Evolutionary conservation across 2,329 filamentous ascomycete species (phyloP).

Genomic region (Phialophora tarda): DNA sequence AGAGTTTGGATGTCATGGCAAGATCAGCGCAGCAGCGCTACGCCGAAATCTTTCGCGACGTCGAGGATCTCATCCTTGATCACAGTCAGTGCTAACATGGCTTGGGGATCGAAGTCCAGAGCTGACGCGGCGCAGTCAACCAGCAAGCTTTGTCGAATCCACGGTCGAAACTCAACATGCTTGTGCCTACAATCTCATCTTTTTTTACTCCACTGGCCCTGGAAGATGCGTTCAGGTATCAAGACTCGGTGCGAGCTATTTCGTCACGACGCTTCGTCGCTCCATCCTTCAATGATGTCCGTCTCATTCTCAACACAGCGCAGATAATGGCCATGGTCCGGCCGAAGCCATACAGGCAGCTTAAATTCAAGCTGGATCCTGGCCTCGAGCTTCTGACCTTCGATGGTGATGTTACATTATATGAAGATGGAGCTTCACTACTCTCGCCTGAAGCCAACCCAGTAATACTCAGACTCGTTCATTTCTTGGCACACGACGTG

Average conservation of each 20-base stretch:
- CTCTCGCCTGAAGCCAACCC: slow-evolving; percentile 68
- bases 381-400: slow-evolving; percentile 88
- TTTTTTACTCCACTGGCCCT: slow-evolving; percentile 91
- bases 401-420: slow-evolving; percentile 95
- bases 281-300: slow-evolving; percentile 95
- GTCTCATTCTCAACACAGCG: slow-evolving; percentile 90
- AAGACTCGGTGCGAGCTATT: slow-evolving; percentile 84
- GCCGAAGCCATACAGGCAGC: slow-evolving; percentile 33
- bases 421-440: slow-evolving; percentile 84
- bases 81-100: slow-evolving; percentile 67
- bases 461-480: slow-evolving; percentile 71
- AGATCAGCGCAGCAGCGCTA: slow-evolving; percentile 84
- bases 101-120: background rate
- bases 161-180: slow-evolving; percentile 85
- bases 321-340: slow-evolving; percentile 90
- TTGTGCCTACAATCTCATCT: slow-evolving; percentile 87
- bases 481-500: slow-evolving; percentile 76
- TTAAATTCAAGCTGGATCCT: slow-evolving; percentile 52
- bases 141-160: slow-evolving; percentile 42
- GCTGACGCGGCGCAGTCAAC: slow-evolving; percentile 30
- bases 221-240: slow-evolving; percentile 88
- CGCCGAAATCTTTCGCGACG: slow-evolving; percentile 91
- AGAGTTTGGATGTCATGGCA: slow-evolving; percentile 69
- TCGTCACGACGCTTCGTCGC: slow-evolving; percentile 90
- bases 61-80: slow-evolving; percentile 88